Evolutionary conservation across 2,329 filamentous ascomycete genomes (phyloP), one percentile per base, ranked within the genome.

Genomic region (Xylariaceae sp.): DNA sequence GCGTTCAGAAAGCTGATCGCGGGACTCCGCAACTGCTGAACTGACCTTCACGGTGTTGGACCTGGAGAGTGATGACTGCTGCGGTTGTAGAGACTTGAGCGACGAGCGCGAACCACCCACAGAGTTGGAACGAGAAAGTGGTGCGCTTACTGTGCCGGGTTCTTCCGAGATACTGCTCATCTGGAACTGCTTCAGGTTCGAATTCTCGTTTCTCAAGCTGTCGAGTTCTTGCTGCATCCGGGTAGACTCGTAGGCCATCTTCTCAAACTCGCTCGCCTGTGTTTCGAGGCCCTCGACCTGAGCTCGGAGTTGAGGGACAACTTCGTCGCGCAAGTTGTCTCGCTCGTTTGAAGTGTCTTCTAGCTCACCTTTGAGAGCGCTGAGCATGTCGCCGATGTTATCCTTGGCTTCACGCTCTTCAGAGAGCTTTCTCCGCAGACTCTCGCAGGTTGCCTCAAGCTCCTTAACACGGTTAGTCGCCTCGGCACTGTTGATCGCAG

Each of bases 301-400:
- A 51, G 89, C 84, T 64, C 84, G 84, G 55, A 97, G 78, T 68
- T 91, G 85, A 15, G 92, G 91, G 1, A 96, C 85, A 47, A 96
- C 80, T 73, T 96, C 90, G 64, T 97, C 92, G 34, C 90, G 87
- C 13, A 97, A 82, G 68, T 95, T 93, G 74, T 99, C 94, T 55
- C 92, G 86, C 75, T 99, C 92, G 66, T 94, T 13, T 61, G 89
- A 84, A 56, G 92, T 85, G 66, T 86, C 88, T 68, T 92, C 84
- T 11, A 97, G 80, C 72, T 99, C 92, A 23, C 86, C 83, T 67
- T 89, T 88, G 67, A 97, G 86, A 4, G 90, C 93, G 5, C 87
- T 85, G 50, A 97, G 80, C 49, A 99, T 81, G 72, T 97, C 92
- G 75, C 97, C 92, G 68, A 97, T 95, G 72, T 95, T 97, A 70